Conservation (phyloP, 2,329 filamentous ascomycete species). For the Aaosphaeria pasadenensis region DNA sequence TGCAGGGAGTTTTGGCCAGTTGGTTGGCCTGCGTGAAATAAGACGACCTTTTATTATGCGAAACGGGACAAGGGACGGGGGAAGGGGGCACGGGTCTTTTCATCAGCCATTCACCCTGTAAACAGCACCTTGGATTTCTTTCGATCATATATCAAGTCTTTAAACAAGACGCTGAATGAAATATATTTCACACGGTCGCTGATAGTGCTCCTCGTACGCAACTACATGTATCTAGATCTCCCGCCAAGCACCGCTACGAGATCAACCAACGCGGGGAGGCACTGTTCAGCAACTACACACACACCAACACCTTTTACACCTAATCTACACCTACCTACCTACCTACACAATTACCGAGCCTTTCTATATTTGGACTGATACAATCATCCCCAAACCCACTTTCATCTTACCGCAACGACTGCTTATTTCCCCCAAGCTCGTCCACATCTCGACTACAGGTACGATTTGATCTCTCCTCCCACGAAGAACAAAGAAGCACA, state of each 20-base stretch:
- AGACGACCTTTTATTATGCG: conserved; percentile 2
- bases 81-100: background rate
- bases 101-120: background rate
- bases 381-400: background rate
- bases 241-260: background rate
- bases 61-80: background rate
- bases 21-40: background rate
- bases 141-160: too few relatives aligned
- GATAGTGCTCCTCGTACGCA: background rate
- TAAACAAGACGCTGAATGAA: too few relatives aligned
- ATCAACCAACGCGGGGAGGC: too few relatives aligned
- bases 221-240: background rate
- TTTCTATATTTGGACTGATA: conserved; percentile 3
- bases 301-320: background rate
- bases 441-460: background rate
- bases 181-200: background rate
- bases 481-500: background rate
- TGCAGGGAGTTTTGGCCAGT: background rate
- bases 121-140: background rate
- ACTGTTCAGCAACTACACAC: too few relatives aligned
- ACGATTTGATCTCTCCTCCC: background rate
- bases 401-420: background rate
- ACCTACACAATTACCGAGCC: background rate
- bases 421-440: background rate
- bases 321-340: background rate